Evolutionary conservation across 805 yeast species (phyloP), one percentile per base, ranked within the genome.

Genomic region (Starmerella floricola): DNA sequence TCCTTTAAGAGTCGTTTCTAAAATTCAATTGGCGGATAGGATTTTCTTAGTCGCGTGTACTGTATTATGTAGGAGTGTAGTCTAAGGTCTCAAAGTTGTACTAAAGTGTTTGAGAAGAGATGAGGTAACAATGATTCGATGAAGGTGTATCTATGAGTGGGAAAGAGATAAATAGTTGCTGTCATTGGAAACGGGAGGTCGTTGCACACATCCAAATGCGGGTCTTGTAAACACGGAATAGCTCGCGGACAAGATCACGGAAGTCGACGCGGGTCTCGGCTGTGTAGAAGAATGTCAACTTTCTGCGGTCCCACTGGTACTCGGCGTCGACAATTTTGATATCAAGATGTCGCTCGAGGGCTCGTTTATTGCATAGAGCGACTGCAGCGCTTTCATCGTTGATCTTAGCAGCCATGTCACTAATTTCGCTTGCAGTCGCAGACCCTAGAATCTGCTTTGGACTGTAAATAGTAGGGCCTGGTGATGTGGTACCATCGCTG

Each of bases 171-270:
- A 23, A 8, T 10, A n/a, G n/a, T n/a, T n/a, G n/a, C n/a, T n/a
- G n/a, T n/a, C n/a, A n/a, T n/a, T n/a, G n/a, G n/a, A n/a, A 32
- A 26, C 50, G 45, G 11, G 49, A 42, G 8, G 49, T 33, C 13
- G 51, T 81, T 3, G 85, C 84, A 62, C 88, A 80, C 91, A 82
- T 79, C 93, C 93, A 82, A 54, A 80, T 80, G 50, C 91, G 66
- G 3, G 88, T 80, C 62, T 81, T 80, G 67, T 79, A 81, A 38
- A 76, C 72, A 46, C 82, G 65, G 62, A 80, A 80, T 43, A 80
- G 64, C 49, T 81, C 91, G 35, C 81, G 69, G 8, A 80, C 86
- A 57, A 81, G 68, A 50, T 79, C 86, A 47, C 91, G 65, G 58
- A 80, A 80, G 59, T 82, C 93, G 42, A 82, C 78, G 49, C 93